Conservation (phyloP, 208 protist genomes). For the Crithidia fasciculata region DNA sequence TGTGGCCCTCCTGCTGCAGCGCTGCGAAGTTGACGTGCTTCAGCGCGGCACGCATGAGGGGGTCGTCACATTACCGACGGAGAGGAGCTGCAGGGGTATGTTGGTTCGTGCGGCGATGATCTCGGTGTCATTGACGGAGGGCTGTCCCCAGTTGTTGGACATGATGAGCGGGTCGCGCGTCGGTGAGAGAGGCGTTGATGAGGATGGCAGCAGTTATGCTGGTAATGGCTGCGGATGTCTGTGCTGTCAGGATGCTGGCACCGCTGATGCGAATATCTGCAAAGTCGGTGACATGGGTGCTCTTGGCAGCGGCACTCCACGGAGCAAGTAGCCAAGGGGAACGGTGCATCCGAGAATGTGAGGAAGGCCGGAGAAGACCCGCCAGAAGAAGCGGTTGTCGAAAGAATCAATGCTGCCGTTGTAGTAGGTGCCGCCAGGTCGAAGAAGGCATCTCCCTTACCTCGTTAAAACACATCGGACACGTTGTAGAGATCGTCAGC, state of each 20-base stretch:
- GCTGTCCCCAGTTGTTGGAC: constrained; percentile 25
- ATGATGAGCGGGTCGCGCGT: neutral
- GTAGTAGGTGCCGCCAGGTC: neutral
- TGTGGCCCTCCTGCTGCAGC: constrained; percentile 6
- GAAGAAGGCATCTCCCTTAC: neutral
- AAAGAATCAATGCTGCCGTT: neutral
- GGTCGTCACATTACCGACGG: constrained; percentile 19
- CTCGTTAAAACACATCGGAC: neutral
- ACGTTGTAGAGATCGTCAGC: neutral
- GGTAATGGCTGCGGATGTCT: too few species aligned
- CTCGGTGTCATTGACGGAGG: neutral
- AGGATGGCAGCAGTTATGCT: neutral
- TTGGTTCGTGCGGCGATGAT: neutral
- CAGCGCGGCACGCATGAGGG: constrained; percentile 34
- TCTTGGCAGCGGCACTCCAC: neutral
- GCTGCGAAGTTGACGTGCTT: constrained; percentile 15
- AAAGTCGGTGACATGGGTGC: neutral
- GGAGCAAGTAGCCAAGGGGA: neutral
- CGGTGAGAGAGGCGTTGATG: neutral
- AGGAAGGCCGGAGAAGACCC: neutral
- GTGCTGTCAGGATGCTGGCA: neutral
- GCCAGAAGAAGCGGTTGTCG: constrained; percentile 9
- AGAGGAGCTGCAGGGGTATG: neutral
- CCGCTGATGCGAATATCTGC: neutral
- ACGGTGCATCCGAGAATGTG: neutral